Evolutionary conservation across 2,329 filamentous ascomycete genomes (phyloP), one percentile per base, ranked within the genome.

Genomic region (Cyclaneusma minus): DNA sequence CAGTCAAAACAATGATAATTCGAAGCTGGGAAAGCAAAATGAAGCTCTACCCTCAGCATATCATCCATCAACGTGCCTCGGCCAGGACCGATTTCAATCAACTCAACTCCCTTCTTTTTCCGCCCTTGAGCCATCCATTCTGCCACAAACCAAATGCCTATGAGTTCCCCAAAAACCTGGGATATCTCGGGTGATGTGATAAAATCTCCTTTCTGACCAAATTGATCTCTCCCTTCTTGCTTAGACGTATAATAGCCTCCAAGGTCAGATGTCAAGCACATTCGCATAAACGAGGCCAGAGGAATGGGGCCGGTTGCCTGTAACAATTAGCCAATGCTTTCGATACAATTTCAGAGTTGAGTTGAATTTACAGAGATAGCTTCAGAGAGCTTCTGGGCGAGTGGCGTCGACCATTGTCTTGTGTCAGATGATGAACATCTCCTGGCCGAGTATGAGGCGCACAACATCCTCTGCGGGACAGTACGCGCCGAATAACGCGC

Each of bases 141-240:
- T 21, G 87, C 75, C 27, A 95, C 76, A 34, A 93, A 75, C 89
- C 89, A 98, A 40, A 98, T 69, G 4, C 83, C 89, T 30, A 95
- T 62, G 15, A 98, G 63, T 55, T 98, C 89, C 13, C 89, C 89
- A 54, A 98, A 98, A 8, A 95, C 68, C 48, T 95, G 89, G 1
- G 85, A 94, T 41, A 98, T 95, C 52, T 98, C 89, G 0, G 89
- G 89, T 0, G 85, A 94, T 0, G 89, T 98, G 27, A 95, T 77
- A 47, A 98, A 98, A 52, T 98, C 89, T 14, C 89, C 89, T 44
- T 82, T 80, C 29, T 68, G 60, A n/a, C 89, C 89, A 42, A 98
- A 98, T 36, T 87, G 85, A 45, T 94, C 85, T 24, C 74, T 68
- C 12, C 66, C 73, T 32, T 69, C 55, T 28, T 64, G 63, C 22